Evolutionary conservation across 2,329 filamentous ascomycete genomes (phyloP).

Genomic region (Colletotrichum theobromicola): DNA sequence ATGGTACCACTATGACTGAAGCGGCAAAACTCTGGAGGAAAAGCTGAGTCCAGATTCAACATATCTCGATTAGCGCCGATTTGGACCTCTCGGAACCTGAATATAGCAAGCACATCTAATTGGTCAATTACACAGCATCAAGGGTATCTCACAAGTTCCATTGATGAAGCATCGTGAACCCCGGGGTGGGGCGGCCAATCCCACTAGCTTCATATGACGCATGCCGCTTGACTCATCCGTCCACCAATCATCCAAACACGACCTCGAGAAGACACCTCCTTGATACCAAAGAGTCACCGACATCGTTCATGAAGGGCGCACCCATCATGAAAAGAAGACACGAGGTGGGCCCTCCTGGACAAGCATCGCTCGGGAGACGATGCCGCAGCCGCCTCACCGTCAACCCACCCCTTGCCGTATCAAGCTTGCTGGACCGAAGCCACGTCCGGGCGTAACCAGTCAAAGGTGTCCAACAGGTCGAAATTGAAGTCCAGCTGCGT

Average conservation of each 20-base stretch:
- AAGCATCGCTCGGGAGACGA: not conserved
- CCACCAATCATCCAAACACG: not conserved
- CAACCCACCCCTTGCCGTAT: not conserved
- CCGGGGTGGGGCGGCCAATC: not conserved
- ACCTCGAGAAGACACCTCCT: too few relatives aligned
- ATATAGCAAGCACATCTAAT: not conserved
- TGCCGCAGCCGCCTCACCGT: not conserved
- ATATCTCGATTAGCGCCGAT: not conserved
- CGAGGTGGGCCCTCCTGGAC: not conserved
- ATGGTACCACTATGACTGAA: not conserved
- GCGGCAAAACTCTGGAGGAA: not conserved
- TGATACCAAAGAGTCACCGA: not conserved
- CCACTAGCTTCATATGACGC: not conserved
- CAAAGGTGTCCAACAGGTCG: slow-evolving; percentile 54
- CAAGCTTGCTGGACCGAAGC: slow-evolving; percentile 1
- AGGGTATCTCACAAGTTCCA: not conserved
- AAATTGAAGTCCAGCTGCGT: slow-evolving; percentile 46
- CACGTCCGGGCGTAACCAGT: slow-evolving; percentile 42
- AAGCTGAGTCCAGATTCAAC: not conserved
- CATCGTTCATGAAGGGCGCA: not conserved
- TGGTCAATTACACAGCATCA: not conserved
- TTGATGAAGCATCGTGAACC: not conserved
- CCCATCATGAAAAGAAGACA: not conserved
- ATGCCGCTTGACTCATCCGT: not conserved
- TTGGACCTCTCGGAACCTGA: not conserved